Base-by-base conservation (phyloP, 1,284 basidiomycete species). In the Polyporus tsugae region DNA sequence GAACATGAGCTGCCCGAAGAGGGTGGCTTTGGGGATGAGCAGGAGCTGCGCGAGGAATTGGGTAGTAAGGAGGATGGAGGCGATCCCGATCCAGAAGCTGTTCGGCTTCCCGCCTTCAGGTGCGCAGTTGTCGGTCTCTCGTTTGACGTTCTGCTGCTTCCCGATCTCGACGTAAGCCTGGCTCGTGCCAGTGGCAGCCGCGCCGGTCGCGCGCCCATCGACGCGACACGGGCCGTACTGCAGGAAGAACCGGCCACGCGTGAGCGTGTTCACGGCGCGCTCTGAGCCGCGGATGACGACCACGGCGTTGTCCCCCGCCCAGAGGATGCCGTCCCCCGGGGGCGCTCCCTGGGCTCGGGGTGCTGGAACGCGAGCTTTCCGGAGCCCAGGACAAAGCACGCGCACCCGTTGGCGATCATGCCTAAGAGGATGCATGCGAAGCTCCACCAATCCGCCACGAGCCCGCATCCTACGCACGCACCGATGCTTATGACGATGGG, bases 1-100 rank as follows among this genome's bases (percentile, higher is more conserved):
- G 68, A 73, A 73, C 70, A 73, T 68, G 58, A 73, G 25, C 70
- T 71, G 68, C 6, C 70, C 70, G 53, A 71, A 71, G 49, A 73
- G 70, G 41, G 63, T 65, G 25, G 67, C 69, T 44, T 71, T 68
- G 19, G 70, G 72, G 38, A 71, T 71, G 38, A 73, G 62, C 7
- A 73, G 66, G 7, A 73, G 66, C 53, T 71, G 70, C 15, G 60
- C 64, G 44, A 73, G 70, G 68, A 73, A 73, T 61, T 73, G 72
- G 42, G 60, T 6, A 5, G 66, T 73, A 39, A 73, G 67, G 15
- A 69, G 63, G 15, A 73, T 61, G 17, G 72, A 70, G 58, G 62
- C 66, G 33, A 61, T 41, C 29, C 72, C 72, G 52, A 55, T 55
- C 52, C 52, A 55, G 29, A 55, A 55, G 52, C 33, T 7, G 29